Conservation (phyloP, 2,329 filamentous ascomycete genomes). For the Monosporascus sp. region DNA sequence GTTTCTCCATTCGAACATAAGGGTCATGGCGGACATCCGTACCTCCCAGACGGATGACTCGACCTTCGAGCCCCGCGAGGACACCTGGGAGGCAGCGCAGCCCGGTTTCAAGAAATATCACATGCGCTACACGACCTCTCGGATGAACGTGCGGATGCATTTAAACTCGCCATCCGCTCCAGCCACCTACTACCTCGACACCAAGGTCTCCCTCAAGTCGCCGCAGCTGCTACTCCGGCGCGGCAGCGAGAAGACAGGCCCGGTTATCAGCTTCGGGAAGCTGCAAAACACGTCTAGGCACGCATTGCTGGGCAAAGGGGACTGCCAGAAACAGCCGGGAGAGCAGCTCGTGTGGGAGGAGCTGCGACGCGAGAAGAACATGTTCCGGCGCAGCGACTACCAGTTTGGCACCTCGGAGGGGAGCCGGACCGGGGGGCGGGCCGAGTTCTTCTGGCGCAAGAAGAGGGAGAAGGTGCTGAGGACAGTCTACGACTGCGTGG, state of each 20-base stretch:
- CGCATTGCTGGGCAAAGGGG: not conserved
- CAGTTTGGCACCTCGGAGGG: not conserved
- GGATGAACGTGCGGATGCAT: not conserved
- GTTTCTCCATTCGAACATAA: no score
- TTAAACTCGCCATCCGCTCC: not conserved
- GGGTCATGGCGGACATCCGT: no score
- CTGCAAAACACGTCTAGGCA: not conserved
- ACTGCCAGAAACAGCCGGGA: not conserved
- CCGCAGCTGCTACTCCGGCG: not conserved
- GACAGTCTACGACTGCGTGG: constrained; percentile 5
- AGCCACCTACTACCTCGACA: not conserved
- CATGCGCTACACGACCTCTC: constrained; percentile 3
- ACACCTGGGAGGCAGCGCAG: no score
- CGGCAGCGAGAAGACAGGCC: not conserved
- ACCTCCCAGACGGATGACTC: no score
- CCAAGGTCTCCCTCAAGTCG: not conserved
- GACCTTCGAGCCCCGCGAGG: no score
- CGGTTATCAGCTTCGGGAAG: not conserved
- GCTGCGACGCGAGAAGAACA: constrained; percentile 5
- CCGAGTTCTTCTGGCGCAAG: constrained; percentile 6
- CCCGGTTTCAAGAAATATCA: constrained; percentile 1
- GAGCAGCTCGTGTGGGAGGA: not conserved
- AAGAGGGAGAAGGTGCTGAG: not conserved
- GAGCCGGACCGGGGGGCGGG: not conserved
- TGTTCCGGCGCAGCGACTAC: constrained; percentile 5